phyloP scores from a whole-genome alignment of 352 stramenopile species.

The Phytophthora fragariae region DNA sequence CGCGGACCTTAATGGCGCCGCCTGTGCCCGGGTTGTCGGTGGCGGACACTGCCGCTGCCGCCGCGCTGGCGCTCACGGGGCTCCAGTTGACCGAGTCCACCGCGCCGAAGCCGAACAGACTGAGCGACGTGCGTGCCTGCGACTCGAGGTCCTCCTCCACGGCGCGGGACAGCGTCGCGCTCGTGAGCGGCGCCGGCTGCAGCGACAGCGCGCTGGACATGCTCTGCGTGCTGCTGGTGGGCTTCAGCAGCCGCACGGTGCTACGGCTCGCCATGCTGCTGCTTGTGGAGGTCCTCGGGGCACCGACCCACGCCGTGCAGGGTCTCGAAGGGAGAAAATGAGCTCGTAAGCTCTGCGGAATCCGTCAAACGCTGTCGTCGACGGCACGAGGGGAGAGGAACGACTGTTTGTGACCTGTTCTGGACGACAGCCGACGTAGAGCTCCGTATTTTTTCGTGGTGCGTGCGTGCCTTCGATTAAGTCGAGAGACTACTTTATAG shows the following conservation, averaged over 20 bases:
- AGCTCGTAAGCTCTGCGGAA: background rate
- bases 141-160: slow-evolving; percentile 69
- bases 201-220: slow-evolving; percentile 52
- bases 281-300: too few relatives aligned
- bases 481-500: too few relatives aligned
- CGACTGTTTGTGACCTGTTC: slow-evolving; percentile 17
- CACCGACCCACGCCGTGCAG: background rate
- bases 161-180: slow-evolving; percentile 29
- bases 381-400: slow-evolving; percentile 12
- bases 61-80: slow-evolving; percentile 45
- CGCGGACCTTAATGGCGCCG: slow-evolving; percentile 42
- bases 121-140: slow-evolving; percentile 68
- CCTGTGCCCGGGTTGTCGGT: slow-evolving; percentile 32
- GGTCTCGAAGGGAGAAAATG: slow-evolving; percentile 9
- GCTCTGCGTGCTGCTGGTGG: slow-evolving; percentile 48
- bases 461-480: too few relatives aligned
- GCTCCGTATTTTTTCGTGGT: too few relatives aligned
- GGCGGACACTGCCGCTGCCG: slow-evolving; percentile 24
- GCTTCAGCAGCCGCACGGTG: slow-evolving; percentile 39
- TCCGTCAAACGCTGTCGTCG: background rate
- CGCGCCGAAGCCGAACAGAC: slow-evolving; percentile 77
- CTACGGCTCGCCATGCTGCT: slow-evolving; percentile 29
- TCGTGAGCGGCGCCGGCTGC: slow-evolving; percentile 49
- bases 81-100: slow-evolving; percentile 69
- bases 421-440: slow-evolving; percentile 6